These are phyloP conservation scores for Mycena sp. DNA, from an alignment of 1,284 basidiomycete genomes.

Conservation along the genomic window DNA sequence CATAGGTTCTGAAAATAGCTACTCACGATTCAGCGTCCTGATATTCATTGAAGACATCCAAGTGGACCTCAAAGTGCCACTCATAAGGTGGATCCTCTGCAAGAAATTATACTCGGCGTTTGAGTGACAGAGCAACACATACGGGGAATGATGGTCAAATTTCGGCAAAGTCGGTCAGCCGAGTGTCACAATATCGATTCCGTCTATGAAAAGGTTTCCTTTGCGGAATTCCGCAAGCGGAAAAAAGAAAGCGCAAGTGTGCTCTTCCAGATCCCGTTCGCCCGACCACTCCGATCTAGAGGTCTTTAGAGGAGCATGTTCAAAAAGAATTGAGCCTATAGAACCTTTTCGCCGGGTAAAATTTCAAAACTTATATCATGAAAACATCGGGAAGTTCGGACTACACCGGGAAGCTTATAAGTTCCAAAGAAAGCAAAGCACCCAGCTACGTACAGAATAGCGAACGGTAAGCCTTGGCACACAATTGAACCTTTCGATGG, in stretches of 20 bases:
- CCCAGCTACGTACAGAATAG: conserved; percentile 78
- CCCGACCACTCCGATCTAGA: conserved; percentile 85
- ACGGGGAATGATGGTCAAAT: conserved; percentile 94
- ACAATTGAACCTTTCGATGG: conserved; percentile 80
- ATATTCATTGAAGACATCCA: conserved; percentile 92
- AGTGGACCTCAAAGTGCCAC: conserved; percentile 86
- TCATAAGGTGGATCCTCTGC: conserved; percentile 84
- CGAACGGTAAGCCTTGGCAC: conserved; percentile 85
- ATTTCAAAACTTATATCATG: conserved; percentile 85
- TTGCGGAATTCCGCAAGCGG: conserved; percentile 80
- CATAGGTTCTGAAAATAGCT: background rate
- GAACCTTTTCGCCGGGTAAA: conserved; percentile 77
- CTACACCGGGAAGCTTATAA: conserved; percentile 48
- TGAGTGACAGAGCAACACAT: background rate
- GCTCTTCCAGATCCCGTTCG: conserved; percentile 21
- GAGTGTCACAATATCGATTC: conserved; percentile 83
- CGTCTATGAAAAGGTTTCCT: conserved; percentile 88
- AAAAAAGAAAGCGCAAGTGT: too few relatives aligned
- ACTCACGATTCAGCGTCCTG: conserved; percentile 85
- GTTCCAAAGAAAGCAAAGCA: background rate
- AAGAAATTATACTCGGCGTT: background rate
- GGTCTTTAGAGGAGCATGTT: background rate
- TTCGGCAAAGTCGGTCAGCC: conserved; percentile 87
- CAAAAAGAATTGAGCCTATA: background rate
- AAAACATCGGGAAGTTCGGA: conserved; percentile 87